Percentiles rank a stretch among this genome's conserved stretches.
These are phyloP conservation scores for Castanopsis chinensis DNA, from an alignment of 306 rosid genomes.

Conservation along the genomic window DNA sequence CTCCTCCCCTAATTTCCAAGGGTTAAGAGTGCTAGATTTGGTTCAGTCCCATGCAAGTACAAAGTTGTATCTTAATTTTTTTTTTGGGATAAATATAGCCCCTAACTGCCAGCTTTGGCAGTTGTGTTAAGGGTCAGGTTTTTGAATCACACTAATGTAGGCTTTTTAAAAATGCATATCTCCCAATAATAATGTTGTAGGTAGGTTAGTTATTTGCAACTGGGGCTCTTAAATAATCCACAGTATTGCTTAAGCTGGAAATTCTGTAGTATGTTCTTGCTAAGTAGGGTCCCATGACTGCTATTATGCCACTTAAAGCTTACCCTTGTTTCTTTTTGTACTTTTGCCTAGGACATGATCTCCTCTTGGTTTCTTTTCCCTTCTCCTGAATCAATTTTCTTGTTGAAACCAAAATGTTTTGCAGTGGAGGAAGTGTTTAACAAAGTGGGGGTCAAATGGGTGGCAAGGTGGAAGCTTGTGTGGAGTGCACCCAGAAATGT, in stretches of 20 bases:
- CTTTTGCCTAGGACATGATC: neutral
- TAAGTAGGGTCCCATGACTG: neutral
- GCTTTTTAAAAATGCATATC: neutral
- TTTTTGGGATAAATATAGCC: neutral
- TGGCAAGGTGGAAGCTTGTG: slow-evolving; percentile 31
- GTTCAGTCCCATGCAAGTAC: too few species aligned
- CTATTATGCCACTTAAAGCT: neutral
- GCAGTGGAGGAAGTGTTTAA: slow-evolving; percentile 1
- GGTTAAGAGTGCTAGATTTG: too few species aligned
- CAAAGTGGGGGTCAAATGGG: slow-evolving; percentile 30
- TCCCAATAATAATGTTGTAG: neutral
- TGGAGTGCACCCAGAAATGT: slow-evolving; percentile 38
- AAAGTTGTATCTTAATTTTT: too few species aligned
- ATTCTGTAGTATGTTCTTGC: neutral
- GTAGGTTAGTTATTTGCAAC: neutral
- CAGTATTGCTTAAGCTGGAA: neutral
- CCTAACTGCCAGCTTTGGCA: neutral
- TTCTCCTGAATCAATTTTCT: neutral
- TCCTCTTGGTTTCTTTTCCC: neutral
- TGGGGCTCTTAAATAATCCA: too few species aligned
- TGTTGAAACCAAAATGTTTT: neutral
- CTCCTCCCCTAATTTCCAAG: too few species aligned
- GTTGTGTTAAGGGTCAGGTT: neutral
- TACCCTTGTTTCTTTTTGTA: neutral
- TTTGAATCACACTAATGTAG: neutral